Evolutionary conservation across 192 early-diverging fungal species (phyloP), one percentile per base, ranked within the genome.

Genomic region (Funneliformis geosporum): DNA sequence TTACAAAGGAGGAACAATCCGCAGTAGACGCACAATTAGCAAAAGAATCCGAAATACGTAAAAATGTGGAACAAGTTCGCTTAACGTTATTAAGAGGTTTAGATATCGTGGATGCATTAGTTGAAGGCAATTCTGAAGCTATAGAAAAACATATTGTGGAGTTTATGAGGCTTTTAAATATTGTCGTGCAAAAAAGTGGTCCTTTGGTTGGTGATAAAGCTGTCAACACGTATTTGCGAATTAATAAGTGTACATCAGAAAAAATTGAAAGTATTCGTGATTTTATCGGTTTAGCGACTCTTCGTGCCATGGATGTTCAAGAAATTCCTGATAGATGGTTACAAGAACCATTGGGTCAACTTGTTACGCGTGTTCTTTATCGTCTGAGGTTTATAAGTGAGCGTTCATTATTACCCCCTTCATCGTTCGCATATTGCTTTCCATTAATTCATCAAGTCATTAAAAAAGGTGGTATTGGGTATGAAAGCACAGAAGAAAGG

Each of bases 1-100:
- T 90, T 50, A 90, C 89, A 1, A 95, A 93, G 64, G 94, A 93
- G 14, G 95, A 97, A 79, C 88, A 93, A 74, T 88, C 87, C 39
- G 83, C 92, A 12, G 88, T 95, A 8, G 86, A 94, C 73, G 82
- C 85, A 14, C 95, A 95, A 83, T 79, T 90, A 2, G 88, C 84
- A 33, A 92, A 93, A 75, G 97, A 98, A 82, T 75, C 82, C 4
- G 87, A 80, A 9, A 91, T 94, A n/a, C 90, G 97, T 33, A 84
- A 76, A 64, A 82, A 86, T 10, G 95, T 96, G 6, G 86, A 90
- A 46, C 74, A 73, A 1, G 80, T 92, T 12, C 81, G 83, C 25
- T 79, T 82, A 10, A 85, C 82, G 18, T 71, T 96, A 40, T 76
- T 78, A n/a, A 84, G 87, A 18, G 94, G 89, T 8, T 81, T 98